Percentiles rank a stretch among this genome's conserved stretches.
phyloP scores from a whole-genome alignment of 441 rosid species.

The Euphorbia corollata region DNA sequence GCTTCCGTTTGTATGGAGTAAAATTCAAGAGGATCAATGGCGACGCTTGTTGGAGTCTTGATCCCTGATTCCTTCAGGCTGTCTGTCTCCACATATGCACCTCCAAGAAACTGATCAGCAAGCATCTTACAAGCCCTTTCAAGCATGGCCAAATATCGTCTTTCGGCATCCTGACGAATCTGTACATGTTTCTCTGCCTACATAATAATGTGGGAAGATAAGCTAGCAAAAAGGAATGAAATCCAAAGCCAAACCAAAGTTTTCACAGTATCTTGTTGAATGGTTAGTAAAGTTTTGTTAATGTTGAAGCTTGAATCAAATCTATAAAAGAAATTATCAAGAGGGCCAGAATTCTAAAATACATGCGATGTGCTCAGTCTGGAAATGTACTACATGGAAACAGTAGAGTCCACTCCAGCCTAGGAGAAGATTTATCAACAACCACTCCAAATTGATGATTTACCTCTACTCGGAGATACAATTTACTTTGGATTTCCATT shows the following conservation, averaged over 20 bases:
- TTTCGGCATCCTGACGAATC: conserved; percentile 54
- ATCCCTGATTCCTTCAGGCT: conserved; percentile 26
- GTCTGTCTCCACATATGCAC: conserved; percentile 25
- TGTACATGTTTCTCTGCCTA: conserved; percentile 62
- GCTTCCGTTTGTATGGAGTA: conserved; percentile 29
- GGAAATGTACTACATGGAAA: neutral
- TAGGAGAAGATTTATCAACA: neutral
- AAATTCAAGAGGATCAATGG: conserved; percentile 36
- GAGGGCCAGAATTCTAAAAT: conserved; percentile 1
- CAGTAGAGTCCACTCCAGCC: too few species aligned
- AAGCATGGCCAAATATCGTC: conserved; percentile 53
- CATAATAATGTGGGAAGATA: conserved; percentile 15
- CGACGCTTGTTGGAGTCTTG: conserved; percentile 27
- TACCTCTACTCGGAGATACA: conserved; percentile 64
- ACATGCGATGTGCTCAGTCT: neutral
- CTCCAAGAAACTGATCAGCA: conserved; percentile 48
- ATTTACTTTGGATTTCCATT: conserved; percentile 66
- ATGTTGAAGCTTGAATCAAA: neutral
- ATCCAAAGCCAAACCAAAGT: neutral
- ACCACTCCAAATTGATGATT: conserved; percentile 1
- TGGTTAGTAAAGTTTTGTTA: neutral
- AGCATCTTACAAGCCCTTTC: conserved; percentile 66
- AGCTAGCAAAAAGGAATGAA: conserved; percentile 13
- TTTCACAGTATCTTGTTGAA: neutral
- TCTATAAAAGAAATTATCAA: neutral